phyloP scores from a whole-genome alignment of 2,329 filamentous ascomycete genomes.

The Chaetomium sp. region DNA sequence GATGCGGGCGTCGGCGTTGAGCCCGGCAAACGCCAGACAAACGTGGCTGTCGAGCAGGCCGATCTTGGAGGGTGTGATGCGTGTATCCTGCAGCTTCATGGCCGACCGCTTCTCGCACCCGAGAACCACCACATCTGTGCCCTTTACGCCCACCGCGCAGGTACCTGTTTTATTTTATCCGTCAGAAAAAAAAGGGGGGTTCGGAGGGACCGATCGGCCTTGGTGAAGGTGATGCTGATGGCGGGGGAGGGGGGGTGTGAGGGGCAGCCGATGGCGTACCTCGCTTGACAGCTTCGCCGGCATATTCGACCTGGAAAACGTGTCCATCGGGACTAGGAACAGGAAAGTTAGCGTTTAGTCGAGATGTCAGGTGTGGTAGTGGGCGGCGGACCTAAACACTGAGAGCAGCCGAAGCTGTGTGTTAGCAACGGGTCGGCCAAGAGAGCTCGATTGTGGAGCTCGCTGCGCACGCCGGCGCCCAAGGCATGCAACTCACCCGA shows the following conservation, averaged over 20 bases:
- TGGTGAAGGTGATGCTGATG: no score
- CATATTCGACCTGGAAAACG: slow-evolving; percentile 99
- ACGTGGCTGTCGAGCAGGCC: slow-evolving; percentile 93
- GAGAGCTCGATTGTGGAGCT: slow-evolving; percentile 5
- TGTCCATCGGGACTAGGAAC: slow-evolving; percentile 86
- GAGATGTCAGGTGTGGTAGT: not conserved
- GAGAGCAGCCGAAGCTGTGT: slow-evolving; percentile 22
- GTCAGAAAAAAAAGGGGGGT: no score
- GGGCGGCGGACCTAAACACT: slow-evolving; percentile 72
- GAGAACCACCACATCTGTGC: slow-evolving; percentile 85
- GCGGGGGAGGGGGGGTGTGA: slow-evolving; percentile 11
- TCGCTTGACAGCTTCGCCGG: slow-evolving; percentile 96
- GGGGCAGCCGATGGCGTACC: slow-evolving; percentile 46
- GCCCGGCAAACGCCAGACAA: slow-evolving; percentile 90
- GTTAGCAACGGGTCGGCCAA: slow-evolving; percentile 36
- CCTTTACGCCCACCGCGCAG: slow-evolving; percentile 96
- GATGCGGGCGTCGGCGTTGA: slow-evolving; percentile 97
- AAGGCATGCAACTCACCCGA: slow-evolving; percentile 62
- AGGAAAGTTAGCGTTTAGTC: slow-evolving; percentile 36
- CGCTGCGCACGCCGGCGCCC: not conserved
- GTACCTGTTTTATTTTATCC: slow-evolving; percentile 55
- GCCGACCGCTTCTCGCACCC: slow-evolving; percentile 98
- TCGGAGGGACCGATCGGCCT: no score
- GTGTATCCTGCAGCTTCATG: slow-evolving; percentile 98
- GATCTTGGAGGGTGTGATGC: slow-evolving; percentile 98